Conservation (phyloP, 495 filamentous ascomycete genomes). For the Niebla homalea region DNA sequence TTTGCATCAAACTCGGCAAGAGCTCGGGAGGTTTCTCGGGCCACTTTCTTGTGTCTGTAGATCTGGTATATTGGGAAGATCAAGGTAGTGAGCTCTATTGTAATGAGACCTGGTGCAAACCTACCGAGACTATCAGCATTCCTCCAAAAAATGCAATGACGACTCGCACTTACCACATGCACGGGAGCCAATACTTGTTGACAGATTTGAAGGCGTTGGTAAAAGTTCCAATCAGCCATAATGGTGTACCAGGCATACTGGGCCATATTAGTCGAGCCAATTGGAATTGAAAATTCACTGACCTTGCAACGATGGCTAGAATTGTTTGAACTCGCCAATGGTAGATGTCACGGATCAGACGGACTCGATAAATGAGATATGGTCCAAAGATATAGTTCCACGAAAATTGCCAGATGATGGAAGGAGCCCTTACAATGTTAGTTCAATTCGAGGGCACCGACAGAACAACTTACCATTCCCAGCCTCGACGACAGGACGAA, state of each 20-base stretch:
- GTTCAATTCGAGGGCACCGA: neutral
- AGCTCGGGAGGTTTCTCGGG: constrained; percentile 23
- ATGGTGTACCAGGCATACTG: constrained; percentile 43
- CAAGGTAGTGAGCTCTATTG: constrained; percentile 40
- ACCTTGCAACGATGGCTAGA: constrained; percentile 43
- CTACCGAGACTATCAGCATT: constrained; percentile 16
- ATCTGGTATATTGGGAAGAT: constrained; percentile 44
- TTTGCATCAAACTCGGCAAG: constrained; percentile 23
- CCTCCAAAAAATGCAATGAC: neutral
- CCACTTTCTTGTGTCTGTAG: constrained; percentile 17
- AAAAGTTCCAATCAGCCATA: constrained; percentile 53
- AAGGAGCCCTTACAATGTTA: constrained; percentile 33
- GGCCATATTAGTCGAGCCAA: neutral
- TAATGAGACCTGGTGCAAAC: constrained; percentile 40
- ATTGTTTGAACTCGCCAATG: constrained; percentile 57
- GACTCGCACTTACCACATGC: constrained; percentile 39
- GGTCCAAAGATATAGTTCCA: constrained; percentile 50
- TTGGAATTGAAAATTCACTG: constrained; percentile 6
- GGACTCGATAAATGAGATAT: constrained; percentile 30
- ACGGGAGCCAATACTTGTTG: constrained; percentile 39
- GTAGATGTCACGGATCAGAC: constrained; percentile 48
- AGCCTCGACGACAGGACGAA: constrained; percentile 35
- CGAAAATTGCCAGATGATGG: constrained; percentile 47
- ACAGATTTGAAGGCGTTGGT: constrained; percentile 40
- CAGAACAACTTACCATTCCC: constrained; percentile 46